A percentile compares a stretch with the other conserved stretches of the same genome.
Conservation (phyloP, 805 yeast genomes). For the Suhomyces canberraensis region DNA sequence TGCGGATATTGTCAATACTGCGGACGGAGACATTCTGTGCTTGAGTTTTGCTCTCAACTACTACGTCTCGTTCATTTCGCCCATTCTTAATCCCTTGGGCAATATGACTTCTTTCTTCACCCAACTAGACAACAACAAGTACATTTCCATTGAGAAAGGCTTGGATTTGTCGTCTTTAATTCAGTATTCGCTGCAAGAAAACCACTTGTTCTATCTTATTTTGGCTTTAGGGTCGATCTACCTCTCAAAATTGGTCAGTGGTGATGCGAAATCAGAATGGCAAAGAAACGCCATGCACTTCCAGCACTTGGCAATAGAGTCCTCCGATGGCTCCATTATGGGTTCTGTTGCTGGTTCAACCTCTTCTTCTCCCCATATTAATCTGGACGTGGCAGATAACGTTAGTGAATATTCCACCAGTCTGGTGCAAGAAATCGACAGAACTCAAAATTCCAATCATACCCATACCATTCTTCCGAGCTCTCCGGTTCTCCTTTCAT, state of each 20-base stretch:
- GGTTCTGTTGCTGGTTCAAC: neutral
- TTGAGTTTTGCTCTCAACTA: constrained; percentile 22
- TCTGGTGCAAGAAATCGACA: neutral
- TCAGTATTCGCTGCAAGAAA: constrained; percentile 22
- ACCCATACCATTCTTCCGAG: neutral
- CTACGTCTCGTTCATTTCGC: constrained; percentile 23
- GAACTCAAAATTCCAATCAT: neutral
- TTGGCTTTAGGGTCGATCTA: constrained; percentile 25
- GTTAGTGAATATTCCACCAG: neutral
- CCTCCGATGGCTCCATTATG: neutral
- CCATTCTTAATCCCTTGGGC: constrained; percentile 28
- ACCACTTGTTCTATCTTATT: constrained; percentile 21
- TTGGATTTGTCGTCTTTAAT: constrained; percentile 19
- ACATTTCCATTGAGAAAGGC: constrained; percentile 21
- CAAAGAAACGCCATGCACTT: constrained; percentile 13
- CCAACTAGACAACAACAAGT: constrained; percentile 8
- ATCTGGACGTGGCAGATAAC: neutral
- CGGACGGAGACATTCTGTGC: constrained; percentile 11
- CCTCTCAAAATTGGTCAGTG: constrained; percentile 14
- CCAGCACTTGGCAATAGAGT: constrained; percentile 15
- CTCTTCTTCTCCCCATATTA: neutral
- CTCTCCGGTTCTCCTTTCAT: constrained; percentile 18
- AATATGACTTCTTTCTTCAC: constrained; percentile 7
- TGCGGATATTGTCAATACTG: constrained; percentile 12
- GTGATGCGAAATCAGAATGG: constrained; percentile 16